Percentiles rank a stretch among this genome's conserved stretches.
Conservation (phyloP, 805 yeast species). For the Ogataea wickerhamii region DNA sequence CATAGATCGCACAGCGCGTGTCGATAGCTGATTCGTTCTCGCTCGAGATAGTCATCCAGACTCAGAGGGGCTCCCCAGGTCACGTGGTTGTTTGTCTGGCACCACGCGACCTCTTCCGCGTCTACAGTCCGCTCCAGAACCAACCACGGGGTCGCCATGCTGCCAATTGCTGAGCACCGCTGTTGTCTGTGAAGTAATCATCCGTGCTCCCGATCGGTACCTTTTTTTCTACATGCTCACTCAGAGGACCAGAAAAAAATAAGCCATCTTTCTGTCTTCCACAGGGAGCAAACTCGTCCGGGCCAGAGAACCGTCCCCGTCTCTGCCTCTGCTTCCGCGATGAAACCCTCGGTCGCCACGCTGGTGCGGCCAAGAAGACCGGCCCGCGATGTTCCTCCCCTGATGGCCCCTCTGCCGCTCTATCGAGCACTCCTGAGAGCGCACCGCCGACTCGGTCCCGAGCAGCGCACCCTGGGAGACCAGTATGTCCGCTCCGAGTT, state of each 20-base stretch:
- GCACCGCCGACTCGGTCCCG: constrained; percentile 63
- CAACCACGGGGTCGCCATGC: constrained; percentile 1
- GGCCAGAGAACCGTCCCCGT: no score
- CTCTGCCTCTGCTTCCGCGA: no score
- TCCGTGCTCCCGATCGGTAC: no score
- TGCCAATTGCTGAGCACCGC: no score
- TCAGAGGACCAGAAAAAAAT: no score
- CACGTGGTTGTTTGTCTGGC: constrained; percentile 21
- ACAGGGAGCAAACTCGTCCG: no score
- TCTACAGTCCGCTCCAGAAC: constrained; percentile 20
- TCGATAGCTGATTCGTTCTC: constrained; percentile 21
- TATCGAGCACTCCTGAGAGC: constrained; percentile 82
- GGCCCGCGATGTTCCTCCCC: constrained; percentile 34
- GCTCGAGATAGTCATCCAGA: constrained; percentile 20
- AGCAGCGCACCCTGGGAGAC: constrained; percentile 80
- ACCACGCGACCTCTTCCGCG: constrained; percentile 15
- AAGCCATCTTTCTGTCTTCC: no score
- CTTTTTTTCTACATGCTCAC: no score
- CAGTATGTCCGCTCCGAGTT: constrained; percentile 87
- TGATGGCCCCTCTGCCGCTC: constrained; percentile 78
- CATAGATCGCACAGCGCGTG: constrained; percentile 21
- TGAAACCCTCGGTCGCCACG: constrained; percentile 27
- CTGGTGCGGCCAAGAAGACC: constrained; percentile 33
- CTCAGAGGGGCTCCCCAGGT: constrained; percentile 27
- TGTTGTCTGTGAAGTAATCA: no score